phyloP scores from a whole-genome alignment of 2,329 filamentous ascomycete species.

The Ophiostoma himal-ulmi region DNA sequence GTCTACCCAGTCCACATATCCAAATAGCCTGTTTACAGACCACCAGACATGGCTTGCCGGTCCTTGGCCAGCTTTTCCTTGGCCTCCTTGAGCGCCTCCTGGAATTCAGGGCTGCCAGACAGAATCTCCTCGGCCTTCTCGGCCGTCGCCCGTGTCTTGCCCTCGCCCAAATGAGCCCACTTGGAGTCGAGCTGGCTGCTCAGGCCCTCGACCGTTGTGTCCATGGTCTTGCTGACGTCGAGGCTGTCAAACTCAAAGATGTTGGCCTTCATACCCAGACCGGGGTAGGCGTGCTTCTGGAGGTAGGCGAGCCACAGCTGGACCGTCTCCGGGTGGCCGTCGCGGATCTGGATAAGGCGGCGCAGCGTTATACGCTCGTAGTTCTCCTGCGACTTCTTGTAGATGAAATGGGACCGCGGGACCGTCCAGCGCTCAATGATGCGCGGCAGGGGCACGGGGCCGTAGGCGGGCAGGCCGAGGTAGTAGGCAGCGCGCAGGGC shows the following conservation, averaged over 20 bases:
- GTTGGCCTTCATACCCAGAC: slow-evolving; percentile 99
- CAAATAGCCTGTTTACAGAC: neutral
- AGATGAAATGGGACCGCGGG: slow-evolving; percentile 79
- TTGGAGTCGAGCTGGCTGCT: slow-evolving; percentile 42
- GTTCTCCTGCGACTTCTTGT: slow-evolving; percentile 97
- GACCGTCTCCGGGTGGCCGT: slow-evolving; percentile 82
- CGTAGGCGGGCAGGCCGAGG: slow-evolving; percentile 76
- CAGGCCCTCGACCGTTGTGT: slow-evolving; percentile 41
- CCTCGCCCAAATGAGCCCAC: slow-evolving; percentile 53
- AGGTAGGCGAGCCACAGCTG: slow-evolving; percentile 90
- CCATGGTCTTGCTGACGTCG: slow-evolving; percentile 48
- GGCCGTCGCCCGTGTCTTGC: slow-evolving; percentile 44
- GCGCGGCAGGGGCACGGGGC: slow-evolving; percentile 77
- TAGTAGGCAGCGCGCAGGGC: slow-evolving; percentile 92
- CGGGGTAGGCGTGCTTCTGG: slow-evolving; percentile 86
- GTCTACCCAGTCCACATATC: neutral
- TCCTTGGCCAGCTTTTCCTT: slow-evolving; percentile 16
- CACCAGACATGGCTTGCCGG: slow-evolving; percentile 9
- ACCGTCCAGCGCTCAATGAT: slow-evolving; percentile 94
- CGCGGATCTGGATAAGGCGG: slow-evolving; percentile 83
- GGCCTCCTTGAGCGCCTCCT: slow-evolving; percentile 10
- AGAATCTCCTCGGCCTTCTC: slow-evolving; percentile 55
- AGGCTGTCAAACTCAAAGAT: slow-evolving; percentile 80
- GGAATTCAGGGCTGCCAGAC: slow-evolving; percentile 29
- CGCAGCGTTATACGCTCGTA: slow-evolving; percentile 87